Base-by-base conservation (phyloP, 768 basidiomycete genomes). In the Agrocybe praecox region DNA sequence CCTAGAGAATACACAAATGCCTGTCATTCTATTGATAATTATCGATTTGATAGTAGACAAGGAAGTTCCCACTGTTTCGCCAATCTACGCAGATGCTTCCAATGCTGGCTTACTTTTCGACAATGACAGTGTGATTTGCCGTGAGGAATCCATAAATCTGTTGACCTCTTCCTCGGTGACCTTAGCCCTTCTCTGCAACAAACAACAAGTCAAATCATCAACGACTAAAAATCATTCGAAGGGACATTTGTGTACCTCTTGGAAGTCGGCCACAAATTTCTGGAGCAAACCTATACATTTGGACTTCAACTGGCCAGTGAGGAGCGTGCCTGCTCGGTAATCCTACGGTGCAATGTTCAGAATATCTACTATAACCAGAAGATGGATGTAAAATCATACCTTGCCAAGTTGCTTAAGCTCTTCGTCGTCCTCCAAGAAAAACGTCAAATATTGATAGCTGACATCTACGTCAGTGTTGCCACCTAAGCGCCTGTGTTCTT, bases 391-490 rank as follows among this genome's bases (percentile, higher is more conserved):
- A 6, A 24, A 1, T 67, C 85, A 58, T 62, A 94, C 96, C 76
- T 86, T 83, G 29, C 87, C 92, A 50, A 98, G 70, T 64, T 76
- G 78, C 60, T 80, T 85, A 56, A 97, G 77, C 74, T 92, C 89
- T n/a, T 85, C 91, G 58, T 98, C 97, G 64, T 97, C 92, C 1
- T 98, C 96, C 69, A 97, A 76, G 72, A 98, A 97, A 82, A 98
- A 98, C 11, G 86, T 82, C 60, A 99, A 70, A 71, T 97, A 99
- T 74, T 98, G 96, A 72, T 94, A 98, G 55, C 89, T 82, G 53
- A 99, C 93, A 71, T 99, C 97, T 18, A 98, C 94, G 52, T 98
- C 94, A 0, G 94, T 87, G 70, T 98, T 82, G 0, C 97, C 97
- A 4, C 97, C 97, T 17, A 90, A 74, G 65, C 78, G 81, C 60